Conservation (phyloP, 805 yeast species). For the Yamadazyma ubonensis region DNA sequence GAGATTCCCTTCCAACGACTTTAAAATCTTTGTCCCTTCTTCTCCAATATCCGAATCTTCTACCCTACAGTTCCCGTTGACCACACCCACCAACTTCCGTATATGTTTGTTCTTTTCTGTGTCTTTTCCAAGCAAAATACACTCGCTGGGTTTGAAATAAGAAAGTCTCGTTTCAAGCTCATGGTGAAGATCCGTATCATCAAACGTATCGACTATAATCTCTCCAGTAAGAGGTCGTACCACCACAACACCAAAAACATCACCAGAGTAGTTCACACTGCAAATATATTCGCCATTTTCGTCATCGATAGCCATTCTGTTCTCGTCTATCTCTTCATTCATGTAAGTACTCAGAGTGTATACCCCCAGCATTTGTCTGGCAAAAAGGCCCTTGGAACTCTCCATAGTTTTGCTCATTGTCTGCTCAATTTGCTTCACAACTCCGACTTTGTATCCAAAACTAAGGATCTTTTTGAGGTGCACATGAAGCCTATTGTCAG, state of each 20-base stretch:
- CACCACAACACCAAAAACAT: conserved; percentile 51
- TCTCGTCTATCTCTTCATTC: conserved; percentile 47
- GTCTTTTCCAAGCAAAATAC: conserved; percentile 21
- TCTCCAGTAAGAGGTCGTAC: conserved; percentile 76
- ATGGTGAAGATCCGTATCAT: conserved; percentile 54
- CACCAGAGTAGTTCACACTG: conserved; percentile 33
- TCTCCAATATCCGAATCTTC: conserved; percentile 10
- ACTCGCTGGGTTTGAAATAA: conserved; percentile 77
- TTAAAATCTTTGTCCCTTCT: conserved; percentile 5
- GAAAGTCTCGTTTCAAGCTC: conserved; percentile 72
- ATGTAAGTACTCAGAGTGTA: conserved; percentile 84
- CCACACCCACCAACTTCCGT: conserved; percentile 18
- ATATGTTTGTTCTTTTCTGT: conserved; percentile 25
- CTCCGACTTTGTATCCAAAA: conserved; percentile 77
- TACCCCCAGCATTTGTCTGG: conserved; percentile 64
- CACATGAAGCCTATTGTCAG: conserved; percentile 69
- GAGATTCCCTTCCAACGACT: conserved; percentile 4
- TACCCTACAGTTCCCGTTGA: conserved; percentile 11
- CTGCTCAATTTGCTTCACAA: conserved; percentile 82
- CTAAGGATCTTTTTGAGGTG: conserved; percentile 73
- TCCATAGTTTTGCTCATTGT: conserved; percentile 66
- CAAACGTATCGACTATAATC: conserved; percentile 67
- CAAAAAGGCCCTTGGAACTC: conserved; percentile 54
- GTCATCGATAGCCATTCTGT: conserved; percentile 16
- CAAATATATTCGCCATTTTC: conserved; percentile 45